Evolutionary conservation across 1,284 basidiomycete species (phyloP), one percentile per base, ranked within the genome.

Genomic region (Ustilago hordei): DNA sequence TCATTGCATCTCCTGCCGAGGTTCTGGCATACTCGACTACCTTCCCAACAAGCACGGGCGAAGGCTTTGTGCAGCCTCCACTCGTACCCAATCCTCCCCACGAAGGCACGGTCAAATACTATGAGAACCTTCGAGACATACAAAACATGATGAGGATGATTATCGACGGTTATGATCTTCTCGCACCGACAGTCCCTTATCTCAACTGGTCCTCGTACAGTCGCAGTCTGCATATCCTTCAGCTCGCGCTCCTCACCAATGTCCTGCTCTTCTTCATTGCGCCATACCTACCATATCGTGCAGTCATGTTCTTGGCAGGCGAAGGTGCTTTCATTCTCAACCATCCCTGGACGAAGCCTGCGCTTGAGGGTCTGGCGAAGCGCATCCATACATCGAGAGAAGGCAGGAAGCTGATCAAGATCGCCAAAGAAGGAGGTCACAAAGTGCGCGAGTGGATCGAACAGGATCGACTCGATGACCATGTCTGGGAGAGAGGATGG

Each of bases 81-180:
- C 67, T 85, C 34, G 60, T 79, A n/a, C 79, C 84, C 15, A 79
- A 81, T 13, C 84, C 83, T 6, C 83, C 84, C 11, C 70, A 79
- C 53, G 84, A 86, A 55, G 83, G 82, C 11, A 83, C 81, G 15
- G 67, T 84, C 58, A 75, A 81, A 34, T 86, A 84, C 68, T 83
- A 80, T 58, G 74, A 84, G 50, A 84, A 86, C 38, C 69, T 86
- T 63, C 69, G 84, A n/a, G 84, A 86, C 69, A 85, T 86, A 23
- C 84, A 86, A 63, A 86, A 86, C 73, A 85, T 85, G 84, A 86
- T 86, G 84, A 69, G 75, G 15, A 78, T 85, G 69, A 75, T 86
- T 47, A 83, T 84, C 39, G 82, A 84, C 43, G 82, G 75, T 50
- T 86, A 86, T 63, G 82, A 84, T 53, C 63, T 78, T 38, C 75